Evolutionary conservation across 2,329 filamentous ascomycete species (phyloP).

Genomic region (Pezicula neosporulosa): DNA sequence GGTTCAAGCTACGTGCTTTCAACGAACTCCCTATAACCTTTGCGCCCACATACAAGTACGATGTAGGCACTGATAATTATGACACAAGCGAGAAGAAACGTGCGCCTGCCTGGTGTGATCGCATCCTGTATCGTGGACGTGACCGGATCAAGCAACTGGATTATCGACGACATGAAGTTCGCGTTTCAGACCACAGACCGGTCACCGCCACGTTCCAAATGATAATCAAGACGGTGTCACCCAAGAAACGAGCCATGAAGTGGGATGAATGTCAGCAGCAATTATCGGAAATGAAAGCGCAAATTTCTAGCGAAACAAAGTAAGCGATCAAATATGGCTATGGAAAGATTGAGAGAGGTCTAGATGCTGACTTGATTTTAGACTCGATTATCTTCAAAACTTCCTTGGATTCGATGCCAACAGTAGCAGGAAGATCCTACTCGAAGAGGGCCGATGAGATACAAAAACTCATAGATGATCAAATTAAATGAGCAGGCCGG

Average conservation of each 20-base stretch:
- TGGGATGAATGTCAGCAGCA: slow-evolving; percentile 73
- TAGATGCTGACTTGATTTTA: slow-evolving; percentile 26
- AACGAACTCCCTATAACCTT: slow-evolving; percentile 90
- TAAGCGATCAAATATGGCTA: slow-evolving; percentile 44
- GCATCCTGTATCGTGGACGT: slow-evolving; percentile 78
- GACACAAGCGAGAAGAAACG: slow-evolving; percentile 94
- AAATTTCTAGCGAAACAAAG: slow-evolving; percentile 72
- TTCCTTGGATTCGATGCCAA: slow-evolving; percentile 45
- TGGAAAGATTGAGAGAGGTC: not conserved
- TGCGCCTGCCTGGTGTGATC: slow-evolving; percentile 94
- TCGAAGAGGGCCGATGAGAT: slow-evolving; percentile 13
- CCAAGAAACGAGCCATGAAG: slow-evolving; percentile 58
- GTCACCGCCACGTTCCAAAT: slow-evolving; percentile 84
- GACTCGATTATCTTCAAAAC: slow-evolving; percentile 61
- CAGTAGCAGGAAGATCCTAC: slow-evolving; percentile 21
- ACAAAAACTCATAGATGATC: not conserved
- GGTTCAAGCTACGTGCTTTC: slow-evolving; percentile 84
- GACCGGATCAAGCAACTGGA: slow-evolving; percentile 83
- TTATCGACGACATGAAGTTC: slow-evolving; percentile 84
- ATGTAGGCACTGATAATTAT: slow-evolving; percentile 91
- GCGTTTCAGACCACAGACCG: slow-evolving; percentile 87
- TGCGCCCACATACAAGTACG: slow-evolving; percentile 97
- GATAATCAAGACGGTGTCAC: slow-evolving; percentile 77
- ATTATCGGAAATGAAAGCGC: slow-evolving; percentile 69
- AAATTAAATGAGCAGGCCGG: too few relatives aligned